Evolutionary conservation across 352 stramenopile genomes (phyloP).

Genomic region (Phytopythium cucurbitacearum): DNA sequence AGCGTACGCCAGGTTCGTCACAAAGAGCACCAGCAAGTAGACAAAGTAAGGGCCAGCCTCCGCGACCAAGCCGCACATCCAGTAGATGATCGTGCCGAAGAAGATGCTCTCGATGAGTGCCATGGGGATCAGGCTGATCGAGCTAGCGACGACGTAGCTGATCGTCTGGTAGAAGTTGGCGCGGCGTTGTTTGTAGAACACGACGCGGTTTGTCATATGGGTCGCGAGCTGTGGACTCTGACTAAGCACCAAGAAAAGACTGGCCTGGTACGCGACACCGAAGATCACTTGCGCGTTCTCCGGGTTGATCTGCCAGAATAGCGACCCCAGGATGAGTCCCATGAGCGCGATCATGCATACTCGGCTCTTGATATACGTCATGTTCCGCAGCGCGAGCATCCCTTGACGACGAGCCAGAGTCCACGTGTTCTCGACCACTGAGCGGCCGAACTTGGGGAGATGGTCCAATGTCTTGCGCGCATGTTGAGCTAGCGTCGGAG

Average conservation of each 20-base stretch:
- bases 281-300: constrained; percentile 38
- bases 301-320: constrained; percentile 40
- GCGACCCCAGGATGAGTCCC: constrained; percentile 35
- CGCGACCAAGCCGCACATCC: constrained; percentile 48
- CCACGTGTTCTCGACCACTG: constrained; percentile 27
- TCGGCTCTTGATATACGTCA: constrained; percentile 3
- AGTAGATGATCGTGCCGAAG: constrained; percentile 77
- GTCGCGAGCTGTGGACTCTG: constrained; percentile 64
- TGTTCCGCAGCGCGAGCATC: too few relatives aligned
- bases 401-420: constrained; percentile 14
- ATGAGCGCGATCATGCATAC: constrained; percentile 34
- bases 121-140: constrained; percentile 21
- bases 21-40: constrained; percentile 24
- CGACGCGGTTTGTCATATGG: constrained; percentile 45
- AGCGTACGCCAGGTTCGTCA: constrained; percentile 26
- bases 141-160: constrained; percentile 50
- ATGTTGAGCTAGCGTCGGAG: too few relatives aligned
- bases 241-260: constrained; percentile 73
- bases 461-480: constrained; percentile 76
- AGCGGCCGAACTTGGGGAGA: constrained; percentile 24
- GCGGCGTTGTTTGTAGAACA: constrained; percentile 15
- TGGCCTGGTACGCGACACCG: constrained; percentile 66
- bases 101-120: constrained; percentile 43
- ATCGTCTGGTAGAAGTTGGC: constrained; percentile 75
- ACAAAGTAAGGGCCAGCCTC: constrained; percentile 22